Conservation (phyloP, 78 protist species). For the Tieghemostelium lacteum region DNA sequence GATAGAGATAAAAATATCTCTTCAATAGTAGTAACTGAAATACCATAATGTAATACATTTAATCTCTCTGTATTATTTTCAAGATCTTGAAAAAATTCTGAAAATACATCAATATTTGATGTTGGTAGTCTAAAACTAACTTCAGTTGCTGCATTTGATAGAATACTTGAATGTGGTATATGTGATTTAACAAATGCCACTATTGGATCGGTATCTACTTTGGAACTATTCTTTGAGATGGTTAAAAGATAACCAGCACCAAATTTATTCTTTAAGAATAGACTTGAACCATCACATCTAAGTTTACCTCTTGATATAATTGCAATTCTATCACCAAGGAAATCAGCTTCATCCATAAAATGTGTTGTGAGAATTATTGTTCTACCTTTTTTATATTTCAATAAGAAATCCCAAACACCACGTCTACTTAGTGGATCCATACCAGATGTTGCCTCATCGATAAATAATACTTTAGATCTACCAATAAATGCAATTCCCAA, state of each 20-base stretch:
- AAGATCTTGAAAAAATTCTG: constrained; percentile 20
- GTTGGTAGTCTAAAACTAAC: neutral
- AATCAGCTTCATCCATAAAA: constrained; percentile 97
- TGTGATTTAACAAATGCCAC: neutral
- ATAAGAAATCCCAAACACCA: constrained; percentile 85
- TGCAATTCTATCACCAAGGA: constrained; percentile 91
- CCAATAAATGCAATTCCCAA: constrained; percentile 30
- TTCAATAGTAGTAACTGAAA: constrained; percentile 30
- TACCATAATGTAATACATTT: constrained; percentile 14
- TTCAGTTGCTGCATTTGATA: constrained; percentile 6
- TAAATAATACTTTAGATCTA: constrained; percentile 22
- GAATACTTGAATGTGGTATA: neutral
- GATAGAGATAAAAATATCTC: constrained; percentile 21
- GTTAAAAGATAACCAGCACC: constrained; percentile 86
- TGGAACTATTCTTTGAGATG: neutral
- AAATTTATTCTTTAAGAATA: constrained; percentile 80
- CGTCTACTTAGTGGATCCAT: constrained; percentile 79
- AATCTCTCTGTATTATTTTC: constrained; percentile 21
- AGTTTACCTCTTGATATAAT: constrained; percentile 89
- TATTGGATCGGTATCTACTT: neutral
- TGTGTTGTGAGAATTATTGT: constrained; percentile 90
- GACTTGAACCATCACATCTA: constrained; percentile 79
- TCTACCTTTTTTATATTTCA: constrained; percentile 29
- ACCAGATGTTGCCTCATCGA: constrained; percentile 82
- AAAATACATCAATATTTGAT: neutral